phyloP scores from a whole-genome alignment of 192 early-diverging fungal species.

The Dissophora globulifera region DNA sequence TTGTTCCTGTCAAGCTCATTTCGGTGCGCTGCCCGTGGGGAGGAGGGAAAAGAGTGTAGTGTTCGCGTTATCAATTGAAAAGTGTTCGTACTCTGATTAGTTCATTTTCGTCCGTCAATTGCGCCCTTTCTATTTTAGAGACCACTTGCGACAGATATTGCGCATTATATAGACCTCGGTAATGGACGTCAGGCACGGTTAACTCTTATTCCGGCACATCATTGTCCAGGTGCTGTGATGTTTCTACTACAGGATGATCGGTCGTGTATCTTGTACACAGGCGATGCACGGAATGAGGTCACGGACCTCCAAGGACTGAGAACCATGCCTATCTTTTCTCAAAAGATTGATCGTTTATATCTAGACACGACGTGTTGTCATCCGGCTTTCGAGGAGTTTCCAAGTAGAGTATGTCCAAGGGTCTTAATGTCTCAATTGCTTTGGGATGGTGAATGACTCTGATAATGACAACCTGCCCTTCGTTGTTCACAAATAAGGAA shows the following conservation, averaged over 20 bases:
- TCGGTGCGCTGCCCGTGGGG: too few relatives aligned
- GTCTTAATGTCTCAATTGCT: too few relatives aligned
- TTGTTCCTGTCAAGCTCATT: too few relatives aligned
- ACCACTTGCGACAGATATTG: constrained; percentile 18
- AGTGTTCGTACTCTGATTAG: too few relatives aligned
- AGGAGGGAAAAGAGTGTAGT: too few relatives aligned
- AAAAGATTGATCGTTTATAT: constrained; percentile 55
- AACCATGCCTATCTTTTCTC: constrained; percentile 20
- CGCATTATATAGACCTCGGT: constrained; percentile 44
- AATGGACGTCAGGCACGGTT: constrained; percentile 45
- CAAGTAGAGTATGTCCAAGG: constrained; percentile 52
- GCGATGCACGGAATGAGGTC: constrained; percentile 39
- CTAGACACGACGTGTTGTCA: constrained; percentile 64
- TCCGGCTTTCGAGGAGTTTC: constrained; percentile 41
- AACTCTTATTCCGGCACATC: constrained; percentile 59
- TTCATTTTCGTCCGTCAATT: too few relatives aligned
- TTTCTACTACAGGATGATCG: constrained; percentile 45
- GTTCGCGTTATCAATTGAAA: constrained; percentile 1
- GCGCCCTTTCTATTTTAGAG: constrained; percentile 14
- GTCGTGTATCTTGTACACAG: constrained; percentile 40
- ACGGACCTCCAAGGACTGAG: constrained; percentile 18
- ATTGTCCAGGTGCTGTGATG: constrained; percentile 66
- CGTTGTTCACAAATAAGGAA: constrained; percentile 9
- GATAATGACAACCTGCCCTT: not conserved
- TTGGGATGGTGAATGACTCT: too few relatives aligned